Evolutionary conservation across 148 eudicot species (phyloP).

Genomic region (Rhododendron simsii): DNA sequence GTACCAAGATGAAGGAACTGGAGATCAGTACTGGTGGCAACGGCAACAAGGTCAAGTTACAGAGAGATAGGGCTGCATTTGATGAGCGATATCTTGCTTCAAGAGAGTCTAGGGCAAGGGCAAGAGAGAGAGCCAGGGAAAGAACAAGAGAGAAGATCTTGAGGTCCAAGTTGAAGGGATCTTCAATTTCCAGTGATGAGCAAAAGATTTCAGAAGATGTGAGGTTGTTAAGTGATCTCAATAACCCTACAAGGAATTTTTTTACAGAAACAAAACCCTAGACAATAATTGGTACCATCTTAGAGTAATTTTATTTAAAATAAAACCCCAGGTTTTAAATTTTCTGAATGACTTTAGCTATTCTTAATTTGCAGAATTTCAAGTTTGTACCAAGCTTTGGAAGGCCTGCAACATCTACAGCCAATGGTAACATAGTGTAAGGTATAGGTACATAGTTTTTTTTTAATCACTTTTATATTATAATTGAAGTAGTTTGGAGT

Average conservation of each 20-base stretch:
- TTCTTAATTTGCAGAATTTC: slow-evolving; percentile 6
- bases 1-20: background rate
- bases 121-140: slow-evolving; percentile 59
- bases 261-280: background rate
- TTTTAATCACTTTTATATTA: background rate
- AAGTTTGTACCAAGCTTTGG: slow-evolving; percentile 3
- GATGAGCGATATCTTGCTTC: background rate
- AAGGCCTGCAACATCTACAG: background rate
- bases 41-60: slow-evolving; percentile 3
- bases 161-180: background rate
- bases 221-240: background rate
- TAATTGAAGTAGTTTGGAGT: background rate
- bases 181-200: background rate
- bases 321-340: background rate
- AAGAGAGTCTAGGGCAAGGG: slow-evolving; percentile 49
- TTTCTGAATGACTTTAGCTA: background rate
- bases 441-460: background rate
- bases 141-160: slow-evolving; percentile 39
- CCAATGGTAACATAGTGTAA: background rate
- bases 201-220: background rate
- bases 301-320: background rate
- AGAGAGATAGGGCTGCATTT: background rate
- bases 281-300: background rate
- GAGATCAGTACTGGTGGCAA: background rate
- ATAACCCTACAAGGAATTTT: background rate